A percentile compares a stretch with the other conserved stretches of the same genome.
Conservation (phyloP, 345 rosid species). For the Salix caprea region DNA sequence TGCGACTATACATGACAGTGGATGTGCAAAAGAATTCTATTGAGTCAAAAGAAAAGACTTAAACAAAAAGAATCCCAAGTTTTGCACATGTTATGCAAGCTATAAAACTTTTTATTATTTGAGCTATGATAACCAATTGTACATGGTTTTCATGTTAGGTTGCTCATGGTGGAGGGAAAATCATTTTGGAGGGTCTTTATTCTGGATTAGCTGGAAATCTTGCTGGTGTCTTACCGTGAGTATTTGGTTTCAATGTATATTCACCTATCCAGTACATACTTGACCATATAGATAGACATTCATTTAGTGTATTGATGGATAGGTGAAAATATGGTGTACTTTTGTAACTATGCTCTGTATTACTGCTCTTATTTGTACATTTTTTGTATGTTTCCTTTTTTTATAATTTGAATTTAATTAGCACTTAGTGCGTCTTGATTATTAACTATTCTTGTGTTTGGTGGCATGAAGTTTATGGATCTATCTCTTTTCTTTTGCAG, state of each 20-base stretch:
- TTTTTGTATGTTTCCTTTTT: not conserved
- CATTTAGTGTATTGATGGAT: not conserved
- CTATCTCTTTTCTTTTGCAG: slow-evolving; percentile 29
- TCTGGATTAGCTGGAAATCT: slow-evolving; percentile 93
- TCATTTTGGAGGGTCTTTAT: slow-evolving; percentile 76
- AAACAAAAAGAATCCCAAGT: too few relatives aligned
- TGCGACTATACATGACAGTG: too few relatives aligned
- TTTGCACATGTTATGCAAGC: not conserved
- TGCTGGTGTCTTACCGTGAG: slow-evolving; percentile 93
- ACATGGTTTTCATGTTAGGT: slow-evolving; percentile 36
- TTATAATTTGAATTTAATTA: too few relatives aligned
- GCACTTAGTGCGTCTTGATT: not conserved
- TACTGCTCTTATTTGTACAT: not conserved
- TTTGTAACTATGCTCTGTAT: not conserved
- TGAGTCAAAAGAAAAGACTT: too few relatives aligned
- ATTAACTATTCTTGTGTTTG: slow-evolving; percentile 4
- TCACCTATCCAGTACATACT: not conserved
- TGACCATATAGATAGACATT: not conserved
- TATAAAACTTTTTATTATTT: not conserved
- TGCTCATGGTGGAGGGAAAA: slow-evolving; percentile 80
- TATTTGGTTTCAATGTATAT: slow-evolving; percentile 2
- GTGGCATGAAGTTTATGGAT: slow-evolving; percentile 8
- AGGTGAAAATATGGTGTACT: not conserved
- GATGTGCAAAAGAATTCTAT: too few relatives aligned
- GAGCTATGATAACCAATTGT: not conserved